These are phyloP conservation scores for Paraurostyla sp. DNA, from an alignment of 73 alveolate genomes.

Conservation along the genomic window DNA sequence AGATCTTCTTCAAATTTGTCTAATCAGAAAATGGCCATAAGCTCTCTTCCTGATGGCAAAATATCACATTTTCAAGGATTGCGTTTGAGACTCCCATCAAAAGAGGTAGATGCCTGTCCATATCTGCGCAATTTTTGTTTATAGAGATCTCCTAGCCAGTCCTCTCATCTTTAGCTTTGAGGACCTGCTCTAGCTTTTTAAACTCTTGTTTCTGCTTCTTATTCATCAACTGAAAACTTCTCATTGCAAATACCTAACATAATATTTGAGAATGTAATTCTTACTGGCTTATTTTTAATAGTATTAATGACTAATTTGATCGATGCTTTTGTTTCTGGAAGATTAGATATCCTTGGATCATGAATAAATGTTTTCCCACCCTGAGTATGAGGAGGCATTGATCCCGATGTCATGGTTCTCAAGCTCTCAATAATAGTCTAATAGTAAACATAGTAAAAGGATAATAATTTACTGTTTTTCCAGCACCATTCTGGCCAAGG, in stretches of 20 bases:
- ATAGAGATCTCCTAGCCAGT: conserved; percentile 89
- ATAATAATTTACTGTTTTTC: conserved; percentile 89
- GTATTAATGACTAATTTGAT: conserved; percentile 86
- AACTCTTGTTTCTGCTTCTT: conserved; percentile 90
- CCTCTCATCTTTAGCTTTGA: conserved; percentile 79
- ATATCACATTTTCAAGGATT: conserved; percentile 94
- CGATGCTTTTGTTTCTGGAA: conserved; percentile 87
- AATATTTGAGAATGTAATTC: background rate
- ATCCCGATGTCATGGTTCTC: conserved; percentile 93
- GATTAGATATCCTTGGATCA: conserved; percentile 88
- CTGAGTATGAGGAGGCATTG: conserved; percentile 96
- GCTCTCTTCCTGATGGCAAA: conserved; percentile 98
- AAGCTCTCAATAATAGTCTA: conserved; percentile 97
- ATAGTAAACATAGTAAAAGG: background rate
- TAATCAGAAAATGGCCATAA: conserved; percentile 98
- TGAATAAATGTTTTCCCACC: conserved; percentile 94
- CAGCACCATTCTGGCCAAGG: conserved; percentile 98
- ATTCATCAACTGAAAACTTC: conserved; percentile 87
- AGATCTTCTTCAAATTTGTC: conserved; percentile 93
- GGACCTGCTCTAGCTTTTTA: conserved; percentile 89
- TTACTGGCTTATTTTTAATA: conserved; percentile 79
- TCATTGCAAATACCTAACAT: conserved; percentile 80
- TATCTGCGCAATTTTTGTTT: conserved; percentile 91
- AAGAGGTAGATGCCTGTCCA: conserved; percentile 93
- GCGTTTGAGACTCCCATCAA: conserved; percentile 94